phyloP scores from a whole-genome alignment of 805 yeast genomes.

The Zygosaccharomyces bailii region DNA sequence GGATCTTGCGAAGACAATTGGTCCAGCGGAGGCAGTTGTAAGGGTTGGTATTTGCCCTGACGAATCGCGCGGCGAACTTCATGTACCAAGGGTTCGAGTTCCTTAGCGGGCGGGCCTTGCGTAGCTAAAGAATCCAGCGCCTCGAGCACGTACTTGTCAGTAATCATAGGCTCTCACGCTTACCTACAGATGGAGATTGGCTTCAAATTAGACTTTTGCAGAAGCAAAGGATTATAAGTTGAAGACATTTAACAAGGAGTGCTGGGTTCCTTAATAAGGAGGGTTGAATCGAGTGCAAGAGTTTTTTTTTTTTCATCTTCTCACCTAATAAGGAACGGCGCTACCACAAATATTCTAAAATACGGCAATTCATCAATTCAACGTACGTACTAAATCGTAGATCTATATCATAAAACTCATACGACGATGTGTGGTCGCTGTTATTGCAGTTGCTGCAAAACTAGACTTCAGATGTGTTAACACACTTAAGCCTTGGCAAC shows the following conservation, averaged over 20 bases:
- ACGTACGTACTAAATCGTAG: constrained; percentile 3
- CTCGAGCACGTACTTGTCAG: constrained; percentile 4
- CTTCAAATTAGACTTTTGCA: too few relatives aligned
- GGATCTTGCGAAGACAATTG: not conserved
- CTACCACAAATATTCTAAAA: too few relatives aligned
- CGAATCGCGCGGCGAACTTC: constrained; percentile 3
- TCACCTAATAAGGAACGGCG: too few relatives aligned
- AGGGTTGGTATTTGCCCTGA: constrained; percentile 4
- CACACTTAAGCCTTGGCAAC: constrained; percentile 43
- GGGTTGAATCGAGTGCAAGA: too few relatives aligned
- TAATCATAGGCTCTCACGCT: too few relatives aligned
- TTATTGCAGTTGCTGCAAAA: not conserved
- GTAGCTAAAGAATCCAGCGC: not conserved
- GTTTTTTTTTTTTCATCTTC: too few relatives aligned
- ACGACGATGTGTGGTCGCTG: constrained; percentile 2
- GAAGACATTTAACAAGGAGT: too few relatives aligned
- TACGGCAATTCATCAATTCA: not conserved
- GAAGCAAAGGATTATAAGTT: too few relatives aligned
- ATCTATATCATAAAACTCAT: constrained; percentile 9
- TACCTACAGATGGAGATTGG: too few relatives aligned
- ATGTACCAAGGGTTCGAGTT: not conserved
- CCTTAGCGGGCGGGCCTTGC: not conserved
- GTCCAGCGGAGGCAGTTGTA: not conserved
- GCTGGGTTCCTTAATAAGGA: not conserved
- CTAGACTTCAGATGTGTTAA: not conserved